phyloP scores from a whole-genome alignment of 805 yeast genomes.

The Metschnikowia matae region DNA sequence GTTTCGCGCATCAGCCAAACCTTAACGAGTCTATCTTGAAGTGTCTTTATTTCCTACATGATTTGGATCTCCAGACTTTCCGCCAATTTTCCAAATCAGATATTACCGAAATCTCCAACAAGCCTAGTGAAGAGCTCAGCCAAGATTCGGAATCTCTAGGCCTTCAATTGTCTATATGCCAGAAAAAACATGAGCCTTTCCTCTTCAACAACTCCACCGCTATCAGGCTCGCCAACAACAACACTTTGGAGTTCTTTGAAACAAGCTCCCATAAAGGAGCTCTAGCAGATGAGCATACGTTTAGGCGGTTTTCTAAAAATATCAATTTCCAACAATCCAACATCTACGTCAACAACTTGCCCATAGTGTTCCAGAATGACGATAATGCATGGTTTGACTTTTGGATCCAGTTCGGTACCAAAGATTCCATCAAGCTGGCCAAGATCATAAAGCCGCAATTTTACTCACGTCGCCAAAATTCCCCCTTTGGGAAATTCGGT shows the following conservation, averaged over 20 bases:
- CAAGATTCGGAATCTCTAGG: neutral
- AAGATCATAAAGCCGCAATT: constrained; percentile 41
- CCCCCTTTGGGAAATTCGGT: constrained; percentile 35
- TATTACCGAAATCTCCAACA: constrained; percentile 21
- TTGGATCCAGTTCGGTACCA: constrained; percentile 37
- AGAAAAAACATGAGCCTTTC: constrained; percentile 34
- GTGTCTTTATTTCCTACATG: constrained; percentile 48
- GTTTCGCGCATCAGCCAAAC: constrained; percentile 30
- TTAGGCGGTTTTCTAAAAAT: constrained; percentile 17
- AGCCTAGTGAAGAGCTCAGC: neutral
- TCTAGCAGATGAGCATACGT: neutral
- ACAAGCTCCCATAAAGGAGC: neutral
- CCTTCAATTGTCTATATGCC: constrained; percentile 30
- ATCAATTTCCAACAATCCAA: constrained; percentile 60
- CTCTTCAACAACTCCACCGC: constrained; percentile 12
- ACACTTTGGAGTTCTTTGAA: neutral
- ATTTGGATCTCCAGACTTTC: constrained; percentile 45
- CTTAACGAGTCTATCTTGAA: constrained; percentile 45
- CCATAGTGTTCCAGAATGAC: constrained; percentile 51
- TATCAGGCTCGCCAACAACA: neutral
- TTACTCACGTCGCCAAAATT: constrained; percentile 20
- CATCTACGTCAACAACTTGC: constrained; percentile 65
- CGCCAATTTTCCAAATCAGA: constrained; percentile 30
- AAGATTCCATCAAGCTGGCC: constrained; percentile 31
- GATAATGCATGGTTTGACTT: constrained; percentile 39